A percentile compares a stretch with the other conserved stretches of the same genome.
These are phyloP conservation scores for Globisporangium acanthophoron DNA, from an alignment of 352 stramenopile species.

Conservation along the genomic window DNA sequence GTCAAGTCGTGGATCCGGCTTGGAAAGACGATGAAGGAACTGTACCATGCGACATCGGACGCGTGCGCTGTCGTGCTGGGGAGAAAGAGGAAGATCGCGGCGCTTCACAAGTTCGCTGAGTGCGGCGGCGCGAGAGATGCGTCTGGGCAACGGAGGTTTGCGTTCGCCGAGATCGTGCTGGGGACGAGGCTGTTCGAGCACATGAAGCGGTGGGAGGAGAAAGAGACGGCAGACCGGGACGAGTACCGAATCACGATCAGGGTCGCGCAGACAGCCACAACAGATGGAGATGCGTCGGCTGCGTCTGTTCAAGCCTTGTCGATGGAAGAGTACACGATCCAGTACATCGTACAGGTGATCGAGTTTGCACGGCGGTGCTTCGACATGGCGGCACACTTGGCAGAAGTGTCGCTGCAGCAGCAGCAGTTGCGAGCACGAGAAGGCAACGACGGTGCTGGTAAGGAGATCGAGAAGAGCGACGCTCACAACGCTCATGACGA, in stretches of 20 bases:
- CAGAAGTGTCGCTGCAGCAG: slow-evolving; percentile 12
- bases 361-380: slow-evolving; percentile 66
- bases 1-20: slow-evolving; percentile 66
- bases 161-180: slow-evolving; percentile 39
- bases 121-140: not conserved
- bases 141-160: not conserved
- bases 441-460: not conserved
- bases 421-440: not conserved
- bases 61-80: slow-evolving; percentile 49
- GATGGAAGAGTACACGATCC: slow-evolving; percentile 39
- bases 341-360: slow-evolving; percentile 47
- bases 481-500: slow-evolving; percentile 26
- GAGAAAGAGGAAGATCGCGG: slow-evolving; percentile 29
- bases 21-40: slow-evolving; percentile 60
- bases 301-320: slow-evolving; percentile 9
- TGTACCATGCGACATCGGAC: slow-evolving; percentile 62
- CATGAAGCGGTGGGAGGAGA: slow-evolving; percentile 50
- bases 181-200: slow-evolving; percentile 41
- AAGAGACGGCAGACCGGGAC: slow-evolving; percentile 11
- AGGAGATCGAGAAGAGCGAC: slow-evolving; percentile 12
- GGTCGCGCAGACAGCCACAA: not conserved
- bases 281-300: not conserved
- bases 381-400: slow-evolving; percentile 50
- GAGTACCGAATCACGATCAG: slow-evolving; percentile 11
- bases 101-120: slow-evolving; percentile 28